phyloP scores from a whole-genome alignment of 1,284 basidiomycete species.

The Trichosporon sp. region DNA sequence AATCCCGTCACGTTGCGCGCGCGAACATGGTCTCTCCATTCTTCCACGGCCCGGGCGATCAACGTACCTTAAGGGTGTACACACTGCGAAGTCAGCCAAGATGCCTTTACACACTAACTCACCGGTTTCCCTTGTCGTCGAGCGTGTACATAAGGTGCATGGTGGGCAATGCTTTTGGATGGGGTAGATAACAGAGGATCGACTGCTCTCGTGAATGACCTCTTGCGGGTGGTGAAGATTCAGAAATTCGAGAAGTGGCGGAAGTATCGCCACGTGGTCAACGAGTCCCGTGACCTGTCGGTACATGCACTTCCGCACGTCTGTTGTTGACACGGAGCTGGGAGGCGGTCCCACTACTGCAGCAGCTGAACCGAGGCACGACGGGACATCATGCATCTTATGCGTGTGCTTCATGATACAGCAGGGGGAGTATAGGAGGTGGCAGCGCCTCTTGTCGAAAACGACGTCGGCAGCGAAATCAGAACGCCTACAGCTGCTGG shows the following conservation, averaged over 20 bases:
- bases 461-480: too few relatives aligned
- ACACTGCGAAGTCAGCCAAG: constrained; percentile 34
- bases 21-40: not conserved
- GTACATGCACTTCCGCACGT: too few relatives aligned
- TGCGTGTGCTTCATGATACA: too few relatives aligned
- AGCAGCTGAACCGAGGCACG: not conserved
- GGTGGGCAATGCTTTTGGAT: constrained; percentile 29
- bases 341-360: too few relatives aligned
- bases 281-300: not conserved
- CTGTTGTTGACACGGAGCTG: too few relatives aligned
- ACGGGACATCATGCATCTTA: too few relatives aligned
- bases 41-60: not conserved
- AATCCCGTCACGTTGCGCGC: too few relatives aligned
- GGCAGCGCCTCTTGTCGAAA: too few relatives aligned
- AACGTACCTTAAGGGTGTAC: constrained; percentile 77
- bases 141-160: constrained; percentile 95
- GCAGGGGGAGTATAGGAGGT: too few relatives aligned
- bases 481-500: too few relatives aligned
- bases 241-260: not conserved
- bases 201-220: not conserved
- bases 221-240: not conserved
- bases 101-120: constrained; percentile 6
- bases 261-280: not conserved
- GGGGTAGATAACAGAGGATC: not conserved
- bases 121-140: constrained; percentile 64